A percentile compares a stretch with the other conserved stretches of the same genome.
Evolutionary conservation across 768 basidiomycete species (phyloP).

Genomic region (Fistulinella prunicolor): DNA sequence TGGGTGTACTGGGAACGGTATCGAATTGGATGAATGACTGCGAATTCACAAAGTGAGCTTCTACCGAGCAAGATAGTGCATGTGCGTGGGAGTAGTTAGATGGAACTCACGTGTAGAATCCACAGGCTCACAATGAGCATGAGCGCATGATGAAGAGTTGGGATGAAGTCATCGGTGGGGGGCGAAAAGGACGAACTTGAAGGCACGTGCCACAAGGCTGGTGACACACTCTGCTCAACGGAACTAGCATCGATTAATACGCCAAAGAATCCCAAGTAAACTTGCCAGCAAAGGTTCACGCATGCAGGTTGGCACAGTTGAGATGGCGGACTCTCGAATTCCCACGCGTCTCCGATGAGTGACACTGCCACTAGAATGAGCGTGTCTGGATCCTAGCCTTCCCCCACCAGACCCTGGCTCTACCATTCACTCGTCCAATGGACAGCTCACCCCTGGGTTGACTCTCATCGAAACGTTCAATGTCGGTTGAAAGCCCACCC

Average conservation of each 20-base stretch:
- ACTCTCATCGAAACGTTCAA: no score
- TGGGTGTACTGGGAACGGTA: conserved; percentile 14
- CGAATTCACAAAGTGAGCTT: conserved; percentile 95
- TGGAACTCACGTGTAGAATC: conserved; percentile 95
- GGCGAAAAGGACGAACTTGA: no score
- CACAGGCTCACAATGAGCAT: conserved; percentile 47
- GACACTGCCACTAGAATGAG: no score
- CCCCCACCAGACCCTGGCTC: no score
- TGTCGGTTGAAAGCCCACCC: no score
- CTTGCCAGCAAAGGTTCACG: conserved; percentile 81
- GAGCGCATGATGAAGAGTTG: conserved; percentile 53
- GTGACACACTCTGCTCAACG: conserved; percentile 85
- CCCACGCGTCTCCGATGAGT: no score
- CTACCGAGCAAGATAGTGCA: conserved; percentile 94
- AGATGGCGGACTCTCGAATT: no score
- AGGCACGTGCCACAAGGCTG: conserved; percentile 85
- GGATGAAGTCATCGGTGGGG: conserved; percentile 51
- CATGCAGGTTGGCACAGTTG: no score
- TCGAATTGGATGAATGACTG: conserved; percentile 61
- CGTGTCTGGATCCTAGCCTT: no score
- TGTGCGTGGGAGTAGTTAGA: conserved; percentile 89
- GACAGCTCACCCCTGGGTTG: no score
- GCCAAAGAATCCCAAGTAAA: conserved; percentile 5
- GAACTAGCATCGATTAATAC: conserved; percentile 11
- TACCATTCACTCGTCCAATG: no score